Evolutionary conservation across 805 yeast genomes (phyloP), one percentile per base, ranked within the genome.

Genomic region (Yueomyces sinensis): DNA sequence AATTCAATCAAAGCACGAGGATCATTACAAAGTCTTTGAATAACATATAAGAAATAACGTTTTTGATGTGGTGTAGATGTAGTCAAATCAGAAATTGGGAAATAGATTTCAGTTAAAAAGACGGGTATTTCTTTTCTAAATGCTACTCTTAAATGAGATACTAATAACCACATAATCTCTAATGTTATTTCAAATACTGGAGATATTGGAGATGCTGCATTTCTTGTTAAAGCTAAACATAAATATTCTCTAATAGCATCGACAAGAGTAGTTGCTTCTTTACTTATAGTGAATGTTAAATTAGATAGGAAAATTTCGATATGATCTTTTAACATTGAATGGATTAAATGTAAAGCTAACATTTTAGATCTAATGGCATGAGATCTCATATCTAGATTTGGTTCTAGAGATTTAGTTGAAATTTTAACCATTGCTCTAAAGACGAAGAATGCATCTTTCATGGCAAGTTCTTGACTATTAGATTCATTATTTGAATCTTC

Each of bases 391-490:
- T 82, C 93, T 41, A 84, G 59, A 27, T 77, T 81, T 29, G 75
- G 68, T 39, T 87, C 96, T 38, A 89, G 61, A 19, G 77, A 69
- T 56, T 91, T 91, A 32, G 82, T 81, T 3, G 96, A 82, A 14
- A 91, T 69, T 51, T 84, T 86, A 55, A 95, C 82, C 91, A 91
- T 81, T 2, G 96, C 89, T 52, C 99, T 72, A 58, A 91, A 86
- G 3, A 91, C 72, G 39, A 91, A 65, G 50, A 87, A 89, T 0
- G 97, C 96, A 55, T 91, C 99, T 47, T 84, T 87, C 15, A 83
- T 76, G 2, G 68, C 72, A 24, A 77, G 56, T 38, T 82, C 94
- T 42, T 72, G 74, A 34, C 67, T 70, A 27, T 62, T 42, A 7
- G 34, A 15, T 11, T 32, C 27, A 3, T 28, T 28, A 9, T 34